Base-by-base conservation (phyloP, 306 rosid species). In the Malus sieversii region DNA sequence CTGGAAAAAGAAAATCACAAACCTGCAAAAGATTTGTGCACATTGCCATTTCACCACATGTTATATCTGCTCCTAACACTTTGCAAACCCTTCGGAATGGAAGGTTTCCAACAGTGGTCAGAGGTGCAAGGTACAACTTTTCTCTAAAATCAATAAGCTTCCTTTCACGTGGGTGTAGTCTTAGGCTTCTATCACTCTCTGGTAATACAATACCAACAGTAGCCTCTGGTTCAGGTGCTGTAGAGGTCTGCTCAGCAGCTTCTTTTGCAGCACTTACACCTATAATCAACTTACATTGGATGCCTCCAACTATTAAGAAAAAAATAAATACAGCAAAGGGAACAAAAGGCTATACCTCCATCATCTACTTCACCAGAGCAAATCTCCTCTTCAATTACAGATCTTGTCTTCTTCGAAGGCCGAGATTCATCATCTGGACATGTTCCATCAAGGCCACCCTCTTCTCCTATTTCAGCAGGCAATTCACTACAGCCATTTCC, bases 41-140 rank as follows among this genome's bases (percentile, higher is more conserved):
- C 96, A 94, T 92, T 73, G 97, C 97, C 98, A 95, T 95, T 89
- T 95, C 98, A 72, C 97, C 97, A 68, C 97, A 92, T 45, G 97
- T 95, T 66, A 95, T 82, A 74, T 92, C 98, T 33, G 96, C 95
- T 70, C 97, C 96, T 66, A 95, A 86, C 46, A 71, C 91, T 89
- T 92, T 95, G 88, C 97, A 92, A 79, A 92, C 93, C 89, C 98
- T 92, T 83, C 98, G 85, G 76, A 95, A 95, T 74, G 98, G 98
- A 64, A 95, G 96, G 85, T 95, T 94, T 62, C 98, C 98, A 76
- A 92, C 98, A 10, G 98, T 95, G 55, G 98, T 95, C 83, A 92
- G 86, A 82, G 98, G 96, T 20, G 98, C 98, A 79, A 95, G 96
- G 82, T 95, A 95, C 79, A 95, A 71, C 83, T 92, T 95, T 5